Conservation (phyloP, 164 flowering plant species). For the Chloranthus sessilifolius region DNA sequence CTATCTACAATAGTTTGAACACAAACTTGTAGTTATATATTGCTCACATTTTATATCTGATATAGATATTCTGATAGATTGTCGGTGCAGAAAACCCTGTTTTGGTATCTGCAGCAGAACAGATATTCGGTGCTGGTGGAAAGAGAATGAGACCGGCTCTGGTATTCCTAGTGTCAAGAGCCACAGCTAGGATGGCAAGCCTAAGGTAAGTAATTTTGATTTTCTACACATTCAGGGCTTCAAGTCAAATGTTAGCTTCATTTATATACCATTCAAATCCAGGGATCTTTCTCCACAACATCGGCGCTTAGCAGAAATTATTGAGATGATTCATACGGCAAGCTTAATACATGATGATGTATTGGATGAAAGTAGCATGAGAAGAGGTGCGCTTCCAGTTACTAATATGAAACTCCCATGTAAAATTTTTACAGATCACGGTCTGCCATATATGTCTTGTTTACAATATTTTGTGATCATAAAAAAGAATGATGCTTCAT, state of each 20-base stretch:
- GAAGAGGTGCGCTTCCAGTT: conserved; percentile 66
- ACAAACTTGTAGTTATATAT: background rate
- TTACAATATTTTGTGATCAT: too few relatives aligned
- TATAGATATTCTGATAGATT: conserved; percentile 42
- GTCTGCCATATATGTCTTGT: too few relatives aligned
- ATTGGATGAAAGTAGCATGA: conserved; percentile 79
- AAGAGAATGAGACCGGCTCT: conserved; percentile 96
- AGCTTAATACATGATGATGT: conserved; percentile 97
- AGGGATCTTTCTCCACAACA: conserved; percentile 87
- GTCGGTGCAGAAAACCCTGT: conserved; percentile 98
- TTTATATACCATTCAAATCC: conserved; percentile 13
- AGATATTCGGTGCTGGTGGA: conserved; percentile 98
- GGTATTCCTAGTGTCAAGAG: conserved; percentile 85
- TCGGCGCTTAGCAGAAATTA: conserved; percentile 91
- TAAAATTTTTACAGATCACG: too few relatives aligned
- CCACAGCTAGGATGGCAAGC: conserved; percentile 69
- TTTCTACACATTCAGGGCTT: background rate
- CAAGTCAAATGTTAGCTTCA: background rate
- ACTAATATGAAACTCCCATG: too few relatives aligned
- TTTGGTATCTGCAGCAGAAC: conserved; percentile 91
- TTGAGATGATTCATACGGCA: conserved; percentile 98
- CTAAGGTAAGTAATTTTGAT: conserved; percentile 42
- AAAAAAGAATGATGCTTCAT: too few relatives aligned
- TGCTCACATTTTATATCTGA: conserved; percentile 18
- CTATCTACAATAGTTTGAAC: background rate